Percentiles rank a stretch among this genome's conserved stretches.
These are phyloP conservation scores for Geotrichum bryndzae DNA, from an alignment of 1,139 yeast genomes.

Conservation along the genomic window DNA sequence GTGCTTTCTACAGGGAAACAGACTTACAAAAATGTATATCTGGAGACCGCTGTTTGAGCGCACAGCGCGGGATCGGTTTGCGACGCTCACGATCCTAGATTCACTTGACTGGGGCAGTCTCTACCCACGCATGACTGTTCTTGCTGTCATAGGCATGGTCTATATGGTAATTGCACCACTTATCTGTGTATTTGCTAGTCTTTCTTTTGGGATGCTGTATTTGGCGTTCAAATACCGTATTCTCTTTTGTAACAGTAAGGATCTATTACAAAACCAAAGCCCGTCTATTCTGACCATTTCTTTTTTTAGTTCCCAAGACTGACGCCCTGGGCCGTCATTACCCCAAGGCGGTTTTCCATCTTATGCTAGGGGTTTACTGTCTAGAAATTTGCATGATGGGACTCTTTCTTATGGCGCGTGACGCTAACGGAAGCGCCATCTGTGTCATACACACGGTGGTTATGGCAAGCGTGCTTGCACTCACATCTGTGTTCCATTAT, in stretches of 20 bases:
- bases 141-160: constrained; percentile 70
- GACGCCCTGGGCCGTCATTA: constrained; percentile 69
- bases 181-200: constrained; percentile 55
- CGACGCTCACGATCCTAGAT: constrained; percentile 42
- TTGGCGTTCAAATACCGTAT: constrained; percentile 58
- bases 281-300: not conserved
- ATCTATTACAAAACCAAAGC: not conserved
- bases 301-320: constrained; percentile 38
- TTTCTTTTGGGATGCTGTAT: constrained; percentile 53
- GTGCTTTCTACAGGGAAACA: constrained; percentile 46
- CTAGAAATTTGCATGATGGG: constrained; percentile 75
- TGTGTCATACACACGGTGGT: constrained; percentile 22
- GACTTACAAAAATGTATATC: constrained; percentile 41
- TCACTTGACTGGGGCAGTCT: constrained; percentile 67
- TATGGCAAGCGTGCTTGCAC: constrained; percentile 16
- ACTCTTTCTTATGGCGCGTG: constrained; percentile 54
- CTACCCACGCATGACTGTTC: constrained; percentile 68
- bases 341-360: constrained; percentile 66
- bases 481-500: constrained; percentile 19
- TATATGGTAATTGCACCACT: constrained; percentile 76
- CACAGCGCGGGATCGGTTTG: constrained; percentile 57
- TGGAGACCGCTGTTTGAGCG: constrained; percentile 39
- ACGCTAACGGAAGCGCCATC: constrained; percentile 37
- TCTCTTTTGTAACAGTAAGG: constrained; percentile 43
- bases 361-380: constrained; percentile 74